These are phyloP conservation scores for Aspergillus quadrilineatus DNA, from an alignment of 2,329 filamentous ascomycete genomes.

Conservation along the genomic window DNA sequence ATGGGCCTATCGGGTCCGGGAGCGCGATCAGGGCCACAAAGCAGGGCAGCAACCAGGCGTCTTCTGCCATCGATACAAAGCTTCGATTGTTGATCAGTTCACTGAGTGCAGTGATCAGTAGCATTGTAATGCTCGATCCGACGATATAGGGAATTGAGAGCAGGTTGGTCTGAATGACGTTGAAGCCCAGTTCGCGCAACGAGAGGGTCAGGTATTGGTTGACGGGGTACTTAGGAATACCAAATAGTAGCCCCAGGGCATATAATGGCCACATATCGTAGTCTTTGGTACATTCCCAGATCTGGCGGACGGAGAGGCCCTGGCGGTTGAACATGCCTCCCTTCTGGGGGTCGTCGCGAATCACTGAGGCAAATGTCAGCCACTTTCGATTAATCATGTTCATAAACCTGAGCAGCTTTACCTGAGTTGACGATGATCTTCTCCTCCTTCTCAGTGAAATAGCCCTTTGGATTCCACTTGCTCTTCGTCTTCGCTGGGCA, in stretches of 20 bases:
- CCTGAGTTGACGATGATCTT: constrained; percentile 57
- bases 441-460: constrained; percentile 63
- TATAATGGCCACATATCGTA: constrained; percentile 58
- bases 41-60: not conserved
- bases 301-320: constrained; percentile 46
- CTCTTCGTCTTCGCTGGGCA: constrained; percentile 53
- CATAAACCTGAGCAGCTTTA: not conserved
- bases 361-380: constrained; percentile 27
- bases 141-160: constrained; percentile 50
- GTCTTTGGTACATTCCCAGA: constrained; percentile 52
- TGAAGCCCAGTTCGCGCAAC: constrained; percentile 53
- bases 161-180: constrained; percentile 58
- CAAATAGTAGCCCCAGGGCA: constrained; percentile 44
- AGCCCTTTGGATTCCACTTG: constrained; percentile 56
- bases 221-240: constrained; percentile 29
- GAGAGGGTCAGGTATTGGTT: constrained; percentile 34
- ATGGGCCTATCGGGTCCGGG: not conserved
- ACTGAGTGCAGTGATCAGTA: not conserved
- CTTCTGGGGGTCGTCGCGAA: constrained; percentile 54
- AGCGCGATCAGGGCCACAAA: not conserved
- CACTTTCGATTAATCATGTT: not conserved
- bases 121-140: not conserved
- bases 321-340: constrained; percentile 58
- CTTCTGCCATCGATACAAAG: not conserved
- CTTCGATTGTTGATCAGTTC: not conserved